Percentiles rank a stretch among this genome's conserved stretches.
These are phyloP conservation scores for Trypanosomatidae sp. DNA, from an alignment of 208 protist genomes.

Conservation along the genomic window DNA sequence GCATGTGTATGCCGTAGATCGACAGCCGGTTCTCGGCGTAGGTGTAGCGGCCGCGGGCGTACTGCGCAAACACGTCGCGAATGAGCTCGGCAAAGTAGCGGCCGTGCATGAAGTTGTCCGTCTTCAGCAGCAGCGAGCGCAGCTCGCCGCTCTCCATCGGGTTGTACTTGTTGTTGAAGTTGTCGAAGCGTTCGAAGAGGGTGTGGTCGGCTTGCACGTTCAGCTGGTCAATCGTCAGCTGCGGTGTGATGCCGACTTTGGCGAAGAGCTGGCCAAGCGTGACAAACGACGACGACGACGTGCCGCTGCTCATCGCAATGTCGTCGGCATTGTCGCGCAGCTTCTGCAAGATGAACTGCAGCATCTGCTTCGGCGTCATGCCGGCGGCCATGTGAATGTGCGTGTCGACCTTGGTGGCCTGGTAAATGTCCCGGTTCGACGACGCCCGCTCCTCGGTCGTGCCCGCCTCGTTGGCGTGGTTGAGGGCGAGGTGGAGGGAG, in stretches of 20 bases:
- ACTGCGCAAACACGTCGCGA: slow-evolving; percentile 91
- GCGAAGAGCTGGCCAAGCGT: slow-evolving; percentile 77
- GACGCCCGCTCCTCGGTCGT: slow-evolving; percentile 74
- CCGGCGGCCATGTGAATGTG: slow-evolving; percentile 94
- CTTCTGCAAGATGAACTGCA: slow-evolving; percentile 92
- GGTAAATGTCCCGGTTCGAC: slow-evolving; percentile 91
- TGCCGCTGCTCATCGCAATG: slow-evolving; percentile 81
- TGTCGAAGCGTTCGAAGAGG: slow-evolving; percentile 97
- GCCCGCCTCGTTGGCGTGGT: slow-evolving; percentile 84
- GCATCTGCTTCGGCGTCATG: slow-evolving; percentile 91
- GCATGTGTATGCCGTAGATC: slow-evolving; percentile 84
- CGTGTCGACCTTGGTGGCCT: slow-evolving; percentile 94
- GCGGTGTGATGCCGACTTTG: slow-evolving; percentile 74
- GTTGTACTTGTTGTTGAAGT: slow-evolving; percentile 99
- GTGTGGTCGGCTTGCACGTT: slow-evolving; percentile 94
- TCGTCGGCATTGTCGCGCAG: slow-evolving; percentile 85
- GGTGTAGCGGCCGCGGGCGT: slow-evolving; percentile 94
- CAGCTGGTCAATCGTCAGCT: slow-evolving; percentile 94
- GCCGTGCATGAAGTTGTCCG: slow-evolving; percentile 97
- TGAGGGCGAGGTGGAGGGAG: slow-evolving; percentile 88
- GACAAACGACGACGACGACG: slow-evolving; percentile 47
- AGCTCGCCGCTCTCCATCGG: slow-evolving; percentile 91
- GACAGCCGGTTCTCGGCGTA: slow-evolving; percentile 90
- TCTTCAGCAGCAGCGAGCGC: slow-evolving; percentile 97
- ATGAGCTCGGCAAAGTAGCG: slow-evolving; percentile 97